Conservation (phyloP, 805 yeast species). For the Starmerella gropengiesseri region DNA sequence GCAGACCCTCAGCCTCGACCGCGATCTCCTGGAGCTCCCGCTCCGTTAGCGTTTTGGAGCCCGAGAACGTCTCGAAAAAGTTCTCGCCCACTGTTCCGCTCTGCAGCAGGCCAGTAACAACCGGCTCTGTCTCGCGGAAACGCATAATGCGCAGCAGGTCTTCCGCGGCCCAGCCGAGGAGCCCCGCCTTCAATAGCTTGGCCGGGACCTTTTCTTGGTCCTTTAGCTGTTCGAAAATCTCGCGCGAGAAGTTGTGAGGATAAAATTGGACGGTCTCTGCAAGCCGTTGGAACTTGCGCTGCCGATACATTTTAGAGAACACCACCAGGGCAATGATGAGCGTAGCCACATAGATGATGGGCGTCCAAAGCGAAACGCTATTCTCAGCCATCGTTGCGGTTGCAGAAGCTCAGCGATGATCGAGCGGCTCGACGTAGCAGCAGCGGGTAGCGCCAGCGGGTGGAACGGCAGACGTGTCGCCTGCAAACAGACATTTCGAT, state of each 20-base stretch:
- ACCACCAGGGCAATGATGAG: conserved; percentile 53
- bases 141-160: conserved; percentile 74
- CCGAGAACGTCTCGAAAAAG: conserved; percentile 63
- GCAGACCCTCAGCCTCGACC: conserved; percentile 57
- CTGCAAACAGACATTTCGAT: no score
- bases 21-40: conserved; percentile 69
- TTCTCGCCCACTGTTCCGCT: conserved; percentile 89
- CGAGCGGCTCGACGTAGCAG: no score
- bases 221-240: conserved; percentile 51
- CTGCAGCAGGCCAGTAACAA: conserved; percentile 62
- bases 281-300: conserved; percentile 43
- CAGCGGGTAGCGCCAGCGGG: no score
- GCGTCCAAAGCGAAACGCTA: conserved; percentile 21
- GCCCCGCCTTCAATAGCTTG: conserved; percentile 60
- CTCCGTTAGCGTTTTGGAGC: conserved; percentile 69
- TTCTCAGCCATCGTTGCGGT: conserved; percentile 20
- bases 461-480: no score
- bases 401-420: no score
- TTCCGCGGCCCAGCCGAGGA: conserved; percentile 70
- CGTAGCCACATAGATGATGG: conserved; percentile 56
- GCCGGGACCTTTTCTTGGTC: conserved; percentile 55
- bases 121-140: conserved; percentile 66
- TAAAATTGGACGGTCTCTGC: conserved; percentile 62
- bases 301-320: conserved; percentile 60
- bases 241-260: conserved; percentile 49